A percentile compares a stretch with the other conserved stretches of the same genome.
Conservation (phyloP, 352 stramenopile species). For the Hyaloperonospora arabidopsidis region DNA sequence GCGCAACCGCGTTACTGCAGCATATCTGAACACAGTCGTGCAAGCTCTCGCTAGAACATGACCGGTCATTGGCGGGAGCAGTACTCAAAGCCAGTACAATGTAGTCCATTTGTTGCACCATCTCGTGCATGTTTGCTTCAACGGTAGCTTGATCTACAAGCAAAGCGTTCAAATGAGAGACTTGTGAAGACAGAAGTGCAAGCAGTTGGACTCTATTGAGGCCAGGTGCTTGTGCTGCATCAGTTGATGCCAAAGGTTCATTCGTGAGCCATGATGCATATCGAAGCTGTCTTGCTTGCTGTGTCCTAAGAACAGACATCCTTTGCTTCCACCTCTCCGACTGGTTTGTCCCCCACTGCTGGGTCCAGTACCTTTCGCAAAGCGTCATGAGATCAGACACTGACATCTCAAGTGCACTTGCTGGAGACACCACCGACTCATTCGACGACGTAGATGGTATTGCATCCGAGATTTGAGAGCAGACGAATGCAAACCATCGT, state of each 20-base stretch:
- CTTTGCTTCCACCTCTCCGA: conserved; percentile 8
- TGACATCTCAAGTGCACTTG: conserved; percentile 11
- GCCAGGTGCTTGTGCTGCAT: neutral
- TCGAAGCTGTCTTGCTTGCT: conserved; percentile 29
- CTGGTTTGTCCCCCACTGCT: conserved; percentile 15
- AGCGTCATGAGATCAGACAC: conserved; percentile 15
- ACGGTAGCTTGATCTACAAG: conserved; percentile 26
- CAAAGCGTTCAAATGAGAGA: conserved; percentile 30
- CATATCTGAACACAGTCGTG: conserved; percentile 31
- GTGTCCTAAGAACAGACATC: conserved; percentile 12
- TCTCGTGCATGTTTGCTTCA: conserved; percentile 34
- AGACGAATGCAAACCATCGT: conserved; percentile 27
- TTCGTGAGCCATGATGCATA: conserved; percentile 35
- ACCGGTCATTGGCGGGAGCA: neutral
- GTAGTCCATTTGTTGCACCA: conserved; percentile 50
- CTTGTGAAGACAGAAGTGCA: conserved; percentile 33
- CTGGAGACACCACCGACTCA: conserved; percentile 6
- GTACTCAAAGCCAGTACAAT: conserved; percentile 27
- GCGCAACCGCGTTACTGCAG: conserved; percentile 26
- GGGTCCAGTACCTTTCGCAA: conserved; percentile 18
- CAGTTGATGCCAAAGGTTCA: neutral
- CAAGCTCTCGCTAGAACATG: conserved; percentile 15
- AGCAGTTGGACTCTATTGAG: conserved; percentile 36
- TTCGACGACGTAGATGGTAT: conserved; percentile 24
- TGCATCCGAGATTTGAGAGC: conserved; percentile 28